These are phyloP conservation scores for Bacterosira constricta DNA, from an alignment of 108 stramenopile species.

Conservation along the genomic window DNA sequence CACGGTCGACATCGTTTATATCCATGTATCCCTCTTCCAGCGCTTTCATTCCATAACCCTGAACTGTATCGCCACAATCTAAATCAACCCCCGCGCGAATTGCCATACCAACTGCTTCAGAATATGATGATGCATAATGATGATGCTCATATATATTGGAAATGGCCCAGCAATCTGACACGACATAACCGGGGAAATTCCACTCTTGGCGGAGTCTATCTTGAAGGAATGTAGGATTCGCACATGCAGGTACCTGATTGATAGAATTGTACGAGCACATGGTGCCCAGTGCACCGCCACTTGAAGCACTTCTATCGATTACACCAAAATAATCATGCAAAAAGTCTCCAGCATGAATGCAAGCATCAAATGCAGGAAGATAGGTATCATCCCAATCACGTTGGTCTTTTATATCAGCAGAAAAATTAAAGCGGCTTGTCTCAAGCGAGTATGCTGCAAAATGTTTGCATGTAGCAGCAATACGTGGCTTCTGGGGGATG, in stretches of 20 bases:
- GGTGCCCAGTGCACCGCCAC: constrained; percentile 42
- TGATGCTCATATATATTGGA: constrained; percentile 42
- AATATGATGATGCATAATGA: constrained; percentile 20
- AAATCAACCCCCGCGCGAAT: constrained; percentile 52
- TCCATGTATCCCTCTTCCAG: constrained; percentile 25
- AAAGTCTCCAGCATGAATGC: constrained; percentile 44
- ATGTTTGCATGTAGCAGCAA: constrained; percentile 77
- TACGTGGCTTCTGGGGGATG: constrained; percentile 18
- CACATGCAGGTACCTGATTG: constrained; percentile 73
- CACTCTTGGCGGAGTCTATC: constrained; percentile 47
- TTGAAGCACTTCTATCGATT: constrained; percentile 13
- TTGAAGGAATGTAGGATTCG: constrained; percentile 50
- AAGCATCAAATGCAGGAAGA: constrained; percentile 65
- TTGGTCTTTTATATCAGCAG: constrained; percentile 42
- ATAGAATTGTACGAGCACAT: constrained; percentile 88
- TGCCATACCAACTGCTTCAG: constrained; percentile 40
- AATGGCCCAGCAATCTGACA: constrained; percentile 76
- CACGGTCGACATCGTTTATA: constrained; percentile 31
- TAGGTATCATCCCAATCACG: constrained; percentile 66
- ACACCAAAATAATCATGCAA: constrained; percentile 42
- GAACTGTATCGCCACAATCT: constrained; percentile 51
- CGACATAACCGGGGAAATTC: constrained; percentile 67
- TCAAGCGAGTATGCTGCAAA: constrained; percentile 68
- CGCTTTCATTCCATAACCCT: constrained; percentile 25
- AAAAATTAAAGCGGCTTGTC: constrained; percentile 56